Conservation (phyloP, 805 yeast species). For the Sugiyamaella marilandica region DNA sequence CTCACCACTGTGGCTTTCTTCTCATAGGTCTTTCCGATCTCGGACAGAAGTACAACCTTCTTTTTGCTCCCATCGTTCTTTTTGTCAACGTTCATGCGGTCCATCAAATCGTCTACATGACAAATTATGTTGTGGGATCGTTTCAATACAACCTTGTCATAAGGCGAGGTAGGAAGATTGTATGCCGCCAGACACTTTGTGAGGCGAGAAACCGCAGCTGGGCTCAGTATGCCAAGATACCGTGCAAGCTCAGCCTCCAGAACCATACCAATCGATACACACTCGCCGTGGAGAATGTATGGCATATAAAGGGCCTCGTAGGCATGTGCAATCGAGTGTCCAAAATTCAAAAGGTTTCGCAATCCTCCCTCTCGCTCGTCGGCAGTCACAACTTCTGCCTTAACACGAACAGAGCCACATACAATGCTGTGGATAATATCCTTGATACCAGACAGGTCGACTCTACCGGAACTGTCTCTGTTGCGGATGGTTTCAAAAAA, state of each 20-base stretch:
- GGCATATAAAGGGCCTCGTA: slow-evolving; percentile 97
- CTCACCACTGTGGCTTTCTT: slow-evolving; percentile 78
- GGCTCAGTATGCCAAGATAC: slow-evolving; percentile 79
- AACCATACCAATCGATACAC: slow-evolving; percentile 96
- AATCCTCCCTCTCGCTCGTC: slow-evolving; percentile 96
- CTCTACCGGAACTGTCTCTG: slow-evolving; percentile 41
- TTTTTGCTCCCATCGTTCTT: slow-evolving; percentile 92
- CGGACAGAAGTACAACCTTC: slow-evolving; percentile 75
- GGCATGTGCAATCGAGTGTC: slow-evolving; percentile 97
- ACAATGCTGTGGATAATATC: slow-evolving; percentile 77
- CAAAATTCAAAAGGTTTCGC: slow-evolving; percentile 88
- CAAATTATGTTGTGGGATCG: slow-evolving; percentile 66
- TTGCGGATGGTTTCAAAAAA: slow-evolving; percentile 65
- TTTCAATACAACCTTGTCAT: slow-evolving; percentile 66
- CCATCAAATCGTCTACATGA: slow-evolving; percentile 68
- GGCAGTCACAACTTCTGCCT: slow-evolving; percentile 86
- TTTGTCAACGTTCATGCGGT: slow-evolving; percentile 93
- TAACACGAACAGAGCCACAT: slow-evolving; percentile 78
- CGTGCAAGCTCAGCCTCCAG: slow-evolving; percentile 94
- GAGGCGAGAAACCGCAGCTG: slow-evolving; percentile 90
- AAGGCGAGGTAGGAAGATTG: slow-evolving; percentile 74
- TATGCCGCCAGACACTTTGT: slow-evolving; percentile 79
- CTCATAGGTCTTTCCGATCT: slow-evolving; percentile 86
- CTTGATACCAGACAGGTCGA: slow-evolving; percentile 63
- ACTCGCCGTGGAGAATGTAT: slow-evolving; percentile 94